Evolutionary conservation across 2,329 filamentous ascomycete species (phyloP), one percentile per base, ranked within the genome.

Genomic region (Penicillium sclerotigenum): DNA sequence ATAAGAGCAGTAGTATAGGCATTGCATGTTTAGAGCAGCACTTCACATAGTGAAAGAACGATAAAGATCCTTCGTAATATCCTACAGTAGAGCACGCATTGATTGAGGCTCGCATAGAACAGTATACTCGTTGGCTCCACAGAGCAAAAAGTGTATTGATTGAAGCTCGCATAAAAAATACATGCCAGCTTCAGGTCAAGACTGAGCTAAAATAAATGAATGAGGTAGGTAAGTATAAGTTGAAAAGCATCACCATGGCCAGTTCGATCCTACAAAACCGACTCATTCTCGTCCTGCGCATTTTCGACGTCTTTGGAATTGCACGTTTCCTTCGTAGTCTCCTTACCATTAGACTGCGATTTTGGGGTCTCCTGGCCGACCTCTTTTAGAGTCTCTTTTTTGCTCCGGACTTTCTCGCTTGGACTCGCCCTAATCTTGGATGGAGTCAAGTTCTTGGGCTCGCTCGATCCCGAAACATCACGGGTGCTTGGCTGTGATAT

Each of bases 381-480:
- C 33, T 60, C 55, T 43, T 60, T 58, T 37, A 62, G 47, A 10
- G 61, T 59, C 52, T 74, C 72, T 52, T 75, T 75, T 41, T 65
- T 68, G 48, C 71, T 62, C 47, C 66, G 71, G 41, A 75, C 55
- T 24, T 68, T 65, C 4, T 61, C 62, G 46, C 65, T 73, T 0
- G 71, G 72, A 36, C 68, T 74, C n/a, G 65, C 59, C 26, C 68
- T 60, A n/a, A 68, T 38, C 29, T 65, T 71, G 37, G 64, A 59
- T 29, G 61, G 54, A 38, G 58, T 51, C 24, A 28, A 40, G 4
- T 67, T 61, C 31, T 53, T 64, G 31, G 70, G 72, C 50, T 60
- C 65, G 48, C 71, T 73, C 5, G 71, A 71, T 4, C 63, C 71
- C 6, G 73, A 74, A 20, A 68, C 53, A 6, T 70, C 62, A 28